Base-by-base conservation (phyloP, 2,329 filamentous ascomycete species). In the Tolypocladium paradoxum region DNA sequence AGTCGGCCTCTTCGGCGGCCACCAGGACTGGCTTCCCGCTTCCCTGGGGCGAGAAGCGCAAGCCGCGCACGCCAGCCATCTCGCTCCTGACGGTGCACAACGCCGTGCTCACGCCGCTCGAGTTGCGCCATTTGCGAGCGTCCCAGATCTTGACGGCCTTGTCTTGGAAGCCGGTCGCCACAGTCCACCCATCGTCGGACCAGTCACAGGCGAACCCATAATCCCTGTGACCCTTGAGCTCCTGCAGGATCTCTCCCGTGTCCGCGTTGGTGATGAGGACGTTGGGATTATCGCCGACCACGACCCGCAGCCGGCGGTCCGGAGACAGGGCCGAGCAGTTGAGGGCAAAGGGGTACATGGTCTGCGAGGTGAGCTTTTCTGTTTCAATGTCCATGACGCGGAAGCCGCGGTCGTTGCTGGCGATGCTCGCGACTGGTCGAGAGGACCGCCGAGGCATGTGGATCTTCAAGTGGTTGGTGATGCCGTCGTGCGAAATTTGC, bases 91-190 rank as follows among this genome's bases (percentile, higher is more conserved):
- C 71, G 12, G 77, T 78, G 20, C 73, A 72, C 9, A 85, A 60
- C 0, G 80, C 74, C 2, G 59, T 68, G 50, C 73, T 69, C 24
- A 63, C 52, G 6, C 80, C 80, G 5, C 76, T 70, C 9, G 76
- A 76, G 52, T 76, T 70, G 46, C 70, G 75, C 84, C 85, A 88
- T 52, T 79, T 82, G 9, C 88, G 78, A 8, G 87, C 84, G 64
- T 92, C 88, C 83, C 85, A 91, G 49, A 92, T 81, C 57, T 83
- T 82, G 58, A 91, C 76, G 31, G 76, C 78, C 64, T 78, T 84
- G 66, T 92, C 88, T 66, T 92, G 87, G 56, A 85, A 85, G 24
- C 84, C 87, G 0, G 88, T 91, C 14, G 88, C 88, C 22, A 91
- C 77, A 14, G 83, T 85, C 71, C 83, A 83, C 34, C 87, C 87